Base-by-base conservation (phyloP, 2,329 filamentous ascomycete species). In the Nemania bipapillata region DNA sequence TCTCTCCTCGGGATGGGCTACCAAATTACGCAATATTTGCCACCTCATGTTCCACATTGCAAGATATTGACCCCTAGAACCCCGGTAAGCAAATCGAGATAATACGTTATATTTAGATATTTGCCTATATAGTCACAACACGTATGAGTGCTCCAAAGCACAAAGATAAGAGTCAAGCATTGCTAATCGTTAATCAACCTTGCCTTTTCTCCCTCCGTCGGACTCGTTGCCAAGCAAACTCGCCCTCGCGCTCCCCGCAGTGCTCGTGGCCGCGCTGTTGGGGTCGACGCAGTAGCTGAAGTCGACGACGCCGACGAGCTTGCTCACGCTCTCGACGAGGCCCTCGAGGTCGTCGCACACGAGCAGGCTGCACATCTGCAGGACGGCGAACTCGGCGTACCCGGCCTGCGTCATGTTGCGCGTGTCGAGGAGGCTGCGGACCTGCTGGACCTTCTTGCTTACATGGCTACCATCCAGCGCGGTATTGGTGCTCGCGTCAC, bases 371-470 rank as follows among this genome's bases (percentile, higher is more conserved):
- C 89, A 90, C 45, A 94, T 88, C 75, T 93, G 91, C 72, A 93
- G 82, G 8, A 93, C 90, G 0, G 91, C 91, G 79, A 93, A 94
- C 60, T 91, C 90, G 2, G 90, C 88, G 79, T 92, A 93, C 0
- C 91, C 91, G 0, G 90, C 89, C 76, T 93, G 89, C 1, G 88
- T 85, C 68, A 93, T 86, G 77, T 93, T 90, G 68, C 84, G 79
- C 2, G 91, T 80, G 71, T 86, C 87, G 20, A 93, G 76, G 12
- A 93, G 88, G 60, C 87, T 72, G 50, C n/a, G 67, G 63, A 55
- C 28, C n/a, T 30, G n/a, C 20, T 24, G 45, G 17, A 24, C 32
- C 22, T 54, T 50, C 45, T 55, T 35, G 15, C 69, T 70, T 4
- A 66, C 70, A 42, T 53, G 40, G 20, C 47, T 32, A 9, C 28